Evolutionary conservation across 768 basidiomycete genomes (phyloP).

Genomic region (Termitomyces sp.): DNA sequence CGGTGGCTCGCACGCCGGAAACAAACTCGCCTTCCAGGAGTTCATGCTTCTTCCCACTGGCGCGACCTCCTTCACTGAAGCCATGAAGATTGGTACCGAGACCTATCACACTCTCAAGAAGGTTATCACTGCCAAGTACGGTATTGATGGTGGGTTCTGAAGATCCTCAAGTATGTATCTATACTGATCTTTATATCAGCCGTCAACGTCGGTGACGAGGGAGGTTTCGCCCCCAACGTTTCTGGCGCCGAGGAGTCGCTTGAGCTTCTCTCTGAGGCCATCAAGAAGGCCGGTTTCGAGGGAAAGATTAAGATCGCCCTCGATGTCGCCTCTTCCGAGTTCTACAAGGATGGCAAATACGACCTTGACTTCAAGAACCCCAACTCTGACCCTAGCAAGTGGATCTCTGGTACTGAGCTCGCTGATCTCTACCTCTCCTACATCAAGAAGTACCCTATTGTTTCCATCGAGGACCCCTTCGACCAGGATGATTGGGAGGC

Average conservation of each 20-base stretch:
- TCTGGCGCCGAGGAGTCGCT: slow-evolving; percentile 96
- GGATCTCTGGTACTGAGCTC: slow-evolving; percentile 90
- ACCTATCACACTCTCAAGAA: slow-evolving; percentile 98
- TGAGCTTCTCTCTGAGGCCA: slow-evolving; percentile 92
- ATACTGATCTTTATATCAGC: slow-evolving; percentile 44
- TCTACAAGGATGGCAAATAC: slow-evolving; percentile 99
- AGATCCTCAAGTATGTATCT: slow-evolving; percentile 13
- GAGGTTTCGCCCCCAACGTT: slow-evolving; percentile 99
- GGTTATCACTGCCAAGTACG: slow-evolving; percentile 98
- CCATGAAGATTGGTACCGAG: slow-evolving; percentile 98
- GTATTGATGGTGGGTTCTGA: slow-evolving; percentile 78
- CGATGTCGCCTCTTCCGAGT: slow-evolving; percentile 98
- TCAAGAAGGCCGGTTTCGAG: slow-evolving; percentile 97
- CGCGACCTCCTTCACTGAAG: slow-evolving; percentile 88
- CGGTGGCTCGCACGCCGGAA: slow-evolving; percentile 98
- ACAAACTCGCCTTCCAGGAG: slow-evolving; percentile 99
- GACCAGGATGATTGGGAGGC: slow-evolving; percentile 99
- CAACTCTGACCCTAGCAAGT: slow-evolving; percentile 96
- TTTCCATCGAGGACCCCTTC: slow-evolving; percentile 97
- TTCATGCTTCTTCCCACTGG: slow-evolving; percentile 99
- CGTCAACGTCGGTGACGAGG: slow-evolving; percentile 99
- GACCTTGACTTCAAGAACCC: slow-evolving; percentile 99
- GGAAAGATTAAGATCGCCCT: slow-evolving; percentile 99
- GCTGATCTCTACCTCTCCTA: slow-evolving; percentile 88
- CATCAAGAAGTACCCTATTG: slow-evolving; percentile 92